A percentile compares a stretch with the other conserved stretches of the same genome.
phyloP scores from a whole-genome alignment of 2,329 filamentous ascomycete species.

The Arthrocladium fulminans region DNA sequence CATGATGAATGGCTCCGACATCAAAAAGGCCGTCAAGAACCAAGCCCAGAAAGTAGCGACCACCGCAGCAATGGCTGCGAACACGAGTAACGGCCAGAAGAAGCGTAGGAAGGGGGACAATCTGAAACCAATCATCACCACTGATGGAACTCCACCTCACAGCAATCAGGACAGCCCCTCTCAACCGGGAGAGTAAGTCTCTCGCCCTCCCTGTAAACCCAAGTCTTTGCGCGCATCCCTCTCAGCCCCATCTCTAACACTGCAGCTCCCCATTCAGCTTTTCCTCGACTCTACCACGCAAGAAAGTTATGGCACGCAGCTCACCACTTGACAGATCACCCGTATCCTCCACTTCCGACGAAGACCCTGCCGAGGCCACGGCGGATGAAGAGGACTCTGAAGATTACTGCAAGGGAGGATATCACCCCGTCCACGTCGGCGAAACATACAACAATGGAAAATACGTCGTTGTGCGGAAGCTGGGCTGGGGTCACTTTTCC shows the following conservation, averaged over 20 bases:
- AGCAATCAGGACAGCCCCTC: constrained; percentile 28
- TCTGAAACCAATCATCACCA: constrained; percentile 59
- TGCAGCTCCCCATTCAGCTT: constrained; percentile 9
- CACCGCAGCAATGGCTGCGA: constrained; percentile 36
- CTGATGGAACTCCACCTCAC: constrained; percentile 35
- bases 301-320: constrained; percentile 38
- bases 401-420: constrained; percentile 98
- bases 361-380: constrained; percentile 71
- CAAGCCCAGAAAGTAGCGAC: constrained; percentile 57
- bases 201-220: neutral
- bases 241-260: neutral
- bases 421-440: constrained; percentile 88
- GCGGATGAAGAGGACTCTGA: constrained; percentile 98
- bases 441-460: constrained; percentile 97
- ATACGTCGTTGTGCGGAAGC: constrained; percentile 91
- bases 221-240: neutral
- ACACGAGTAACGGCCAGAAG: constrained; percentile 50
- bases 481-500: constrained; percentile 98
- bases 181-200: constrained; percentile 30
- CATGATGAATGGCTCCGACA: constrained; percentile 55
- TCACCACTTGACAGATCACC: constrained; percentile 62
- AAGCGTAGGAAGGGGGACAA: constrained; percentile 57
- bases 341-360: constrained; percentile 68
- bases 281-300: constrained; percentile 34
- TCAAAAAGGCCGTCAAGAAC: constrained; percentile 56